Evolutionary conservation across 305 asterid species (phyloP).

Genomic region (Rubia balearica): DNA sequence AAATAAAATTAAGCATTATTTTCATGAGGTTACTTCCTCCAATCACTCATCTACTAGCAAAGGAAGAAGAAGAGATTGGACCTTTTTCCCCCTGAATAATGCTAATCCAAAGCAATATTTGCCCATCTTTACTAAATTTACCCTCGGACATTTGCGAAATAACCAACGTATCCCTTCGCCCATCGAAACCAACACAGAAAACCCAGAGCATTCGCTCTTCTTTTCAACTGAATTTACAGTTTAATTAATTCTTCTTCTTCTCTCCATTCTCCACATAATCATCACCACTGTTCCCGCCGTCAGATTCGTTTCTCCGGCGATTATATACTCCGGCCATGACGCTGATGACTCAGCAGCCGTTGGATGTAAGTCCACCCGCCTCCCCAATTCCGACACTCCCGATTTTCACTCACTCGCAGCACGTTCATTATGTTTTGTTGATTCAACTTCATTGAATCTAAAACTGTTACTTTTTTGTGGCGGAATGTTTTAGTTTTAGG

Average conservation of each 20-base stretch:
- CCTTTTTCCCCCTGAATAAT: not conserved
- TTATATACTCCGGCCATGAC: conserved; percentile 54
- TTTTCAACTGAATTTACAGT: not conserved
- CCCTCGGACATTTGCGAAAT: conserved; percentile 20
- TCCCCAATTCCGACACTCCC: conserved; percentile 15
- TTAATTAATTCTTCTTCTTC: not conserved
- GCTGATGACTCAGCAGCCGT: conserved; percentile 77
- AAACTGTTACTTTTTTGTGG: conserved; percentile 11
- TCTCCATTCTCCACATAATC: not conserved
- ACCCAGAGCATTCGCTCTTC: conserved; percentile 30
- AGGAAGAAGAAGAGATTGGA: not conserved
- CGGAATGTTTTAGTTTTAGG: conserved; percentile 10
- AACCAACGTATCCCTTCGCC: conserved; percentile 22
- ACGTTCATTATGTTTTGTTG: not conserved
- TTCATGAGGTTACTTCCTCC: not conserved
- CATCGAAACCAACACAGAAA: conserved; percentile 24
- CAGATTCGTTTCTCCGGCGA: conserved; percentile 49
- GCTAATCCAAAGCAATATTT: not conserved
- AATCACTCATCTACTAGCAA: not conserved
- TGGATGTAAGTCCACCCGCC: conserved; percentile 48
- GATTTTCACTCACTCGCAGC: conserved; percentile 3
- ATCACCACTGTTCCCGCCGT: conserved; percentile 14
- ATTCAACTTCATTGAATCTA: not conserved
- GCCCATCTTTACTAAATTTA: not conserved
- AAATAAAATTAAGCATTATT: not conserved